Evolutionary conservation across 495 filamentous ascomycete genomes (phyloP), one percentile per base, ranked within the genome.

Genomic region (Acidomyces sp.): DNA sequence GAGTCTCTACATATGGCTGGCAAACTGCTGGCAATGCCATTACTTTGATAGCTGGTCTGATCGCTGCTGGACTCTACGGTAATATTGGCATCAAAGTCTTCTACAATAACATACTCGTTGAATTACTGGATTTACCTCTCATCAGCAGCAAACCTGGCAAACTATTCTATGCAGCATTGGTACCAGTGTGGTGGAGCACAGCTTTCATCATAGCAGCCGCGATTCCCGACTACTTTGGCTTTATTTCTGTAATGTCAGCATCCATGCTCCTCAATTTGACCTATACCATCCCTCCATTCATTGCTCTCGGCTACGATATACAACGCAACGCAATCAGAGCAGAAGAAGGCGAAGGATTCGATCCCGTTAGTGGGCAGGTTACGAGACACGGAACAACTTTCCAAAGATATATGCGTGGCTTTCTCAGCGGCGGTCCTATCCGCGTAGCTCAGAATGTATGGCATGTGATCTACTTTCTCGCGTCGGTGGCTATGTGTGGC

Each of bases 211-310:
- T 53, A 22, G 42, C 46, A n/a, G 30, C 39, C 19, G 37, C 35
- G n/a, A 66, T 77, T 47, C 70, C 70, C 4, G 62, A 71, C 45
- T 67, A 66, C 49, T 59, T 62, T n/a, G n/a, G n/a, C 29, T 60
- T 74, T 25, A 59, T 58, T 22, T 71, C 7, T 55, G 56, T 6
- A 42, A 72, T 16, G 62, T 64, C n/a, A 67, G 62, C 48, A 53
- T 61, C 46, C 58, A 68, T 33, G 9, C 13, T 36, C 18, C 41
- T 74, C 37, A 62, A 70, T 12, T 61, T 71, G 45, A 67, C 63
- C 13, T 73, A 70, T 43, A 65, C 63, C 4, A 62, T 72, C 47
- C 68, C 68, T 10, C 60, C 66, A 0, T 34, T 73, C 2, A 53
- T 72, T 28, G 54, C 55, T 0, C 43, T 75, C 9, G 64, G 62